phyloP scores from a whole-genome alignment of 2,329 filamentous ascomycete species.

The Venturia effusa region DNA sequence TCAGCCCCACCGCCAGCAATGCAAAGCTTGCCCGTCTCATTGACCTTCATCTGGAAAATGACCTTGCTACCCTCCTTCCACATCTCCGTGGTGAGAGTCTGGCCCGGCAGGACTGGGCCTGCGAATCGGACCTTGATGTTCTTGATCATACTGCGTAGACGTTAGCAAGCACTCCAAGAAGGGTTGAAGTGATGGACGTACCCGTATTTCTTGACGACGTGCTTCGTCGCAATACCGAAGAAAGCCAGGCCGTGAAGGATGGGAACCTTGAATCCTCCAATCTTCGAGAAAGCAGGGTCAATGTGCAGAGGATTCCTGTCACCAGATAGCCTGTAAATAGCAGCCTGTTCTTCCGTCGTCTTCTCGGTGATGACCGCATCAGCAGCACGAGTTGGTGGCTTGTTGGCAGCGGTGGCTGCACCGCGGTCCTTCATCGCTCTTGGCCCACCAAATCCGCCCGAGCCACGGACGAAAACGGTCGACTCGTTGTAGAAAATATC shows the following conservation, averaged over 20 bases:
- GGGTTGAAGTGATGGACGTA: background rate
- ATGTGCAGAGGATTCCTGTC: slow-evolving; percentile 96
- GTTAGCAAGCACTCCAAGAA: background rate
- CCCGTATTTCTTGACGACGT: slow-evolving; percentile 75
- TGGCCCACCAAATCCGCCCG: slow-evolving; percentile 79
- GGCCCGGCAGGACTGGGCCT: slow-evolving; percentile 72
- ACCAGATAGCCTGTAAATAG: slow-evolving; percentile 83
- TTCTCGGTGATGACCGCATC: slow-evolving; percentile 76
- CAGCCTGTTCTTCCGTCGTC: slow-evolving; percentile 85
- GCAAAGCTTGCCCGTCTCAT: slow-evolving; percentile 84
- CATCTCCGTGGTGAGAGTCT: slow-evolving; percentile 88
- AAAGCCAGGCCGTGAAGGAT: slow-evolving; percentile 97
- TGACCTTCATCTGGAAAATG: slow-evolving; percentile 77
- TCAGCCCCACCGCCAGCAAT: slow-evolving; percentile 75
- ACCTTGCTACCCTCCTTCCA: slow-evolving; percentile 77
- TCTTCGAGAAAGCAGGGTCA: slow-evolving; percentile 86
- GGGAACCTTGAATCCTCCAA: slow-evolving; percentile 86
- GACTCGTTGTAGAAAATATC: slow-evolving; percentile 95
- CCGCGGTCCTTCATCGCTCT: slow-evolving; percentile 70
- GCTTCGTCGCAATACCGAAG: slow-evolving; percentile 85
- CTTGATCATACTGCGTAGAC: slow-evolving; percentile 57
- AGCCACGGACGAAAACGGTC: slow-evolving; percentile 84
- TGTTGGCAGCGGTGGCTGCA: slow-evolving; percentile 67
- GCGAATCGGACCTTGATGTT: slow-evolving; percentile 91
- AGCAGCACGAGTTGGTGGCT: slow-evolving; percentile 62